Conservation (phyloP, 257 asterid genomes). For the Ilex asprella region DNA sequence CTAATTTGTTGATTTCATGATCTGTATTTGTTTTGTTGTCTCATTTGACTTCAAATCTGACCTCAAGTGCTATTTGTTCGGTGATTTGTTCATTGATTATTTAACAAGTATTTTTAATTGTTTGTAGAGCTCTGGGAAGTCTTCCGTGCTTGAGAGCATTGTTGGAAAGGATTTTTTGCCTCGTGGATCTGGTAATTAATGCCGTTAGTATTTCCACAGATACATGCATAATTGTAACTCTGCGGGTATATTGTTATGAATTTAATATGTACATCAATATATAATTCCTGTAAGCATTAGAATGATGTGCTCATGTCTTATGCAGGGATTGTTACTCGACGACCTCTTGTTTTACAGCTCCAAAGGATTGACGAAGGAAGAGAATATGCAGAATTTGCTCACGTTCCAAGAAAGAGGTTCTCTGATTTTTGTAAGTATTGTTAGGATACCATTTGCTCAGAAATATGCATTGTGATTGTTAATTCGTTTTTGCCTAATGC, state of each 20-base stretch:
- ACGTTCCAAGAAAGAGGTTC: slow-evolving; percentile 65
- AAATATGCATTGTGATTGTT: neutral
- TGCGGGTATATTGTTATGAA: neutral
- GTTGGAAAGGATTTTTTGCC: slow-evolving; percentile 80
- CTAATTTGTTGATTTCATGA: no score
- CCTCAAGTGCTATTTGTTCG: neutral
- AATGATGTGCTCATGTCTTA: slow-evolving; percentile 3
- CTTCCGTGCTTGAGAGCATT: slow-evolving; percentile 75
- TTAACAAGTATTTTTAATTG: slow-evolving; percentile 11
- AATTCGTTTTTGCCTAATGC: no score
- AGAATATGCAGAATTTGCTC: slow-evolving; percentile 84
- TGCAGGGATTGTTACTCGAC: slow-evolving; percentile 75
- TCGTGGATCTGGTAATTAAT: slow-evolving; percentile 66
- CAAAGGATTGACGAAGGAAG: slow-evolving; percentile 65
- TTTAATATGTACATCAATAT: neutral
- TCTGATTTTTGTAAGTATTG: slow-evolving; percentile 57
- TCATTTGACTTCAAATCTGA: neutral
- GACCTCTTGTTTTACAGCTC: slow-evolving; percentile 81
- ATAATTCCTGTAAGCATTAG: neutral
- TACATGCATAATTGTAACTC: neutral
- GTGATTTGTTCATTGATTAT: neutral
- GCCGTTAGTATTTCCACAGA: slow-evolving; percentile 2
- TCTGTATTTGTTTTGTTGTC: no score
- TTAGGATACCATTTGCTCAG: neutral
- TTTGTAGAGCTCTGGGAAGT: slow-evolving; percentile 71